Percentiles rank a stretch among this genome's conserved stretches.
phyloP scores from a whole-genome alignment of 176 grass and related monocot species.

The Phragmites australis region DNA sequence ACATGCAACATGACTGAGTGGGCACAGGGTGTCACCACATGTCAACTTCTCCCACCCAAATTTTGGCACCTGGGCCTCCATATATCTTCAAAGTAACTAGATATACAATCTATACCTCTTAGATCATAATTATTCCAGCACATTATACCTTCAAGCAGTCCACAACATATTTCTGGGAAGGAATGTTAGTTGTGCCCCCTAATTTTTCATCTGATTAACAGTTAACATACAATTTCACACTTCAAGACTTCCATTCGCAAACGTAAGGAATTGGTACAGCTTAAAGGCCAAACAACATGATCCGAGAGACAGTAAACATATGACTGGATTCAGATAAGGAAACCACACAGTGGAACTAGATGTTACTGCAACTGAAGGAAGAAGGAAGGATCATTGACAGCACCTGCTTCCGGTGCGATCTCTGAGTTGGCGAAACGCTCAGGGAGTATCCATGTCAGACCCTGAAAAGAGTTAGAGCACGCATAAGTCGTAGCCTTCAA shows the following conservation, averaged over 20 bases:
- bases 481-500: background rate
- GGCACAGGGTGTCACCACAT: background rate
- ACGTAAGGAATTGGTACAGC: background rate
- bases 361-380: conserved; percentile 11
- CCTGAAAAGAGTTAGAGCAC: conserved; percentile 44
- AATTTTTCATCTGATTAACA: conserved; percentile 10
- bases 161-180: background rate
- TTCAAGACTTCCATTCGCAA: background rate
- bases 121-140: background rate
- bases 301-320: background rate
- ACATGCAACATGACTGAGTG: background rate
- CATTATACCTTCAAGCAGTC: background rate
- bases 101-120: background rate
- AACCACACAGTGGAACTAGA: background rate
- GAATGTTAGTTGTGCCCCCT: background rate
- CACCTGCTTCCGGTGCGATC: conserved; percentile 95
- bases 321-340: background rate
- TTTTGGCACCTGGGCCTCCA: background rate
- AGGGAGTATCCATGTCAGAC: conserved; percentile 85
- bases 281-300: background rate
- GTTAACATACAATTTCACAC: background rate
- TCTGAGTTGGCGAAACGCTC: conserved; percentile 95
- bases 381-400: conserved; percentile 19
- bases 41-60: background rate
- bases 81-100: background rate